These are phyloP conservation scores for Ramalina intermedia DNA, from an alignment of 495 filamentous ascomycete species.

Conservation along the genomic window DNA sequence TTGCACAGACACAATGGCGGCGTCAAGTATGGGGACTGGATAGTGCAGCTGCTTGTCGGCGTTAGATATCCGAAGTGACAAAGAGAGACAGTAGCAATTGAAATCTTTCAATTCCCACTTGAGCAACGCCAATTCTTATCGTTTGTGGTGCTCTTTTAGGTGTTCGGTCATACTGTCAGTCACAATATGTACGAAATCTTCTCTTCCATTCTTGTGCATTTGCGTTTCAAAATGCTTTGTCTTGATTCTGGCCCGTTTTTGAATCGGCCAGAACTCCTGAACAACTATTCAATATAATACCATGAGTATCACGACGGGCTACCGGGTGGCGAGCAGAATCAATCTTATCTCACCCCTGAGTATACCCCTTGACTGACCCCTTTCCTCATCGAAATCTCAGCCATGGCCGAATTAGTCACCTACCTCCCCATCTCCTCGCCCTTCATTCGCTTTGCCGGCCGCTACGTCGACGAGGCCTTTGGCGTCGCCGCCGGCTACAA, in stretches of 20 bases:
- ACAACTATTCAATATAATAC: no score
- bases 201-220: not conserved
- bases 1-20: not conserved
- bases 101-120: not conserved
- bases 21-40: not conserved
- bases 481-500: conserved; percentile 54
- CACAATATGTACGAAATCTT: conserved; percentile 38
- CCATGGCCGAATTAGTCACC: conserved; percentile 69
- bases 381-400: conserved; percentile 12
- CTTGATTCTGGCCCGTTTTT: no score
- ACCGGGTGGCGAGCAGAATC: no score
- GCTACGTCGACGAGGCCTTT: conserved; percentile 58
- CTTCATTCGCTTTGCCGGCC: conserved; percentile 70
- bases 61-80: not conserved
- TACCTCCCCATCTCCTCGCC: conserved; percentile 70
- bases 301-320: no score
- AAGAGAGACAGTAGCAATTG: not conserved
- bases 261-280: no score
- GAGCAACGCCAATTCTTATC: not conserved
- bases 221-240: not conserved
- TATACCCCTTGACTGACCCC: no score
- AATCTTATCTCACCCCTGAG: no score
- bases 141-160: conserved; percentile 24
- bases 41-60: not conserved
- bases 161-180: conserved; percentile 55